Base-by-base conservation (phyloP, 768 basidiomycete genomes). In the Trametes coccinea region DNA sequence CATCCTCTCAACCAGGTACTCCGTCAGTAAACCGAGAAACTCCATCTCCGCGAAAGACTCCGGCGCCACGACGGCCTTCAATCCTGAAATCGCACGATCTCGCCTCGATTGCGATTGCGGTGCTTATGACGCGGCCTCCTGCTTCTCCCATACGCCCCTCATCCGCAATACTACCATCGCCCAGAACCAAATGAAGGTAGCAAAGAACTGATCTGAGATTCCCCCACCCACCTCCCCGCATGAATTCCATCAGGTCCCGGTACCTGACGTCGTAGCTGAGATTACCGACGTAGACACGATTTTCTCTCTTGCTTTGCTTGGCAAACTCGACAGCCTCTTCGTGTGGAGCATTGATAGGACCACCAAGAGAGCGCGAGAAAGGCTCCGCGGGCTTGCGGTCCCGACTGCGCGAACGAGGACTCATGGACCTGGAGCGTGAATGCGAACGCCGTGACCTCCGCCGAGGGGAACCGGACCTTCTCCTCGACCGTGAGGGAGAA, bases 221-320 rank as follows among this genome's bases (percentile, higher is more conserved):
- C 88, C 86, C 85, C 86, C 79, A 95, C 95, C 90, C 92, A 97
- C 95, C 95, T 94, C 93, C 92, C 89, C 92, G 85, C 94, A 97
- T 96, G 75, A 97, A 98, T 87, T 98, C 94, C 86, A 95, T 94
- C 77, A 99, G 83, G 81, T 98, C 97, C 78, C 94, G 86, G 80
- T 96, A 98, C 79, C 90, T 95, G 87, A 95, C 93, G 76, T 96
- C 93, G 82, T 98, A 99, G 74, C 92, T 93, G 78, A 99, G 86
- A 76, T 99, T 99, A 73, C 97, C 96, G 75, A 98, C 93, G 72
- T 99, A 99, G 71, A 98, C 94, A 69, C 96, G 84, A 76, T 98
- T 94, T 83, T 98, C 97, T 79, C 93, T 86, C 84, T 95, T 93
- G 89, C 92, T 94, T 72, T 89, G 84, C 76, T 97, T 95, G 71